Conservation (phyloP, 345 rosid species). For the Melastoma malabathricum region DNA sequence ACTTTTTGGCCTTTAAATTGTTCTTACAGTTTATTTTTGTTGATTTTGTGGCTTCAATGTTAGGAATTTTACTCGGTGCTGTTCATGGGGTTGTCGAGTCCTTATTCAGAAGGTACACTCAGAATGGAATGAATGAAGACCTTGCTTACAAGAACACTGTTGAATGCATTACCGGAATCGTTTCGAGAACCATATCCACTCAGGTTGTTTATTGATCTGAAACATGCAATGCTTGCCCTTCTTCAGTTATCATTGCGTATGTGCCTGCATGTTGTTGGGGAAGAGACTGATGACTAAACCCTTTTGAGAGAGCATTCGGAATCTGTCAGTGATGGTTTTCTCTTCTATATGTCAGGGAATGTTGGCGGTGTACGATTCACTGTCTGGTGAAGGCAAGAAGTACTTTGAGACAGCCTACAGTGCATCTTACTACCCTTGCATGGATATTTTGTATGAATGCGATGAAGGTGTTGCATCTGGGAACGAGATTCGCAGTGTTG, state of each 20-base stretch:
- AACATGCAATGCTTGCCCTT: neutral
- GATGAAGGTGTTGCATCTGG: conserved; percentile 81
- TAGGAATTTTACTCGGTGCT: conserved; percentile 82
- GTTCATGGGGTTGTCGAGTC: conserved; percentile 82
- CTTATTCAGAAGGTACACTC: conserved; percentile 68
- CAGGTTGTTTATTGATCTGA: conserved; percentile 25
- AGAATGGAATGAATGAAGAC: conserved; percentile 63
- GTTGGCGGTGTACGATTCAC: conserved; percentile 74
- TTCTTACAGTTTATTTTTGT: neutral
- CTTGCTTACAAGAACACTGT: conserved; percentile 81
- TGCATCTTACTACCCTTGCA: conserved; percentile 70
- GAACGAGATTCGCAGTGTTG: conserved; percentile 76
- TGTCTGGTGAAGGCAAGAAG: conserved; percentile 62
- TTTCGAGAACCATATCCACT: conserved; percentile 71
- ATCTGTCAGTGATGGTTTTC: neutral
- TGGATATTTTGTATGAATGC: conserved; percentile 83
- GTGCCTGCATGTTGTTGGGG: too few relatives aligned
- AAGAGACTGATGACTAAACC: too few relatives aligned
- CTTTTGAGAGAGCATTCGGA: too few relatives aligned
- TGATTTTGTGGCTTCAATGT: neutral
- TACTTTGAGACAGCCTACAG: conserved; percentile 69
- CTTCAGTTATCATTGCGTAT: neutral
- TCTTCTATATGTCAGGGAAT: conserved; percentile 42
- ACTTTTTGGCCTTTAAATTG: too few relatives aligned
- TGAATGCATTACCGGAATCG: conserved; percentile 75